Conservation (phyloP, 164 flowering plant genomes). For the Chimonanthus salicifolius region DNA sequence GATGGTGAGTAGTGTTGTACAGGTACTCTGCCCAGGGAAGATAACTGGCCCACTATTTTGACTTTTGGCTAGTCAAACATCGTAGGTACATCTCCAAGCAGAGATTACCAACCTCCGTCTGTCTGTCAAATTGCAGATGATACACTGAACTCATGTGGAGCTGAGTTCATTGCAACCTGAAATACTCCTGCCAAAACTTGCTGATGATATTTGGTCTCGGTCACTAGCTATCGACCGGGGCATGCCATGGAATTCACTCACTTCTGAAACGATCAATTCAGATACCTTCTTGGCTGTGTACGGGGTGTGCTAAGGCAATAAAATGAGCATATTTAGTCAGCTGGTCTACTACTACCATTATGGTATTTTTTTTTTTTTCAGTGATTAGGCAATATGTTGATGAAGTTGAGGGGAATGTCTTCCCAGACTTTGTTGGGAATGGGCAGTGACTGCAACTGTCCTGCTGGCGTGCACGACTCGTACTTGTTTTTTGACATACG, state of each 20-base stretch:
- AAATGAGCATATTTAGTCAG: background rate
- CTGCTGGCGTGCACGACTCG: background rate
- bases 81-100: background rate
- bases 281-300: background rate
- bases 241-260: background rate
- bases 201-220: background rate
- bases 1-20: background rate
- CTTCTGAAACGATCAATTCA: background rate
- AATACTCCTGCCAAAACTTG: background rate
- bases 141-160: background rate
- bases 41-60: background rate
- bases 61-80: background rate
- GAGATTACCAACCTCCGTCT: background rate
- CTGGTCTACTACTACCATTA: background rate
- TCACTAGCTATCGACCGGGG: background rate
- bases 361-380: too few relatives aligned
- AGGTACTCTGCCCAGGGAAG: background rate
- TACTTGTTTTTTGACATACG: background rate
- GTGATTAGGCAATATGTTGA: background rate
- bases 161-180: background rate
- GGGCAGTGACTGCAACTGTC: background rate
- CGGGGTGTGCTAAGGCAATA: background rate
- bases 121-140: background rate
- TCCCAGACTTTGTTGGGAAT: background rate
- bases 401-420: background rate